These are phyloP conservation scores for Pichia sp. DNA, from an alignment of 1,139 yeast genomes.

Conservation along the genomic window DNA sequence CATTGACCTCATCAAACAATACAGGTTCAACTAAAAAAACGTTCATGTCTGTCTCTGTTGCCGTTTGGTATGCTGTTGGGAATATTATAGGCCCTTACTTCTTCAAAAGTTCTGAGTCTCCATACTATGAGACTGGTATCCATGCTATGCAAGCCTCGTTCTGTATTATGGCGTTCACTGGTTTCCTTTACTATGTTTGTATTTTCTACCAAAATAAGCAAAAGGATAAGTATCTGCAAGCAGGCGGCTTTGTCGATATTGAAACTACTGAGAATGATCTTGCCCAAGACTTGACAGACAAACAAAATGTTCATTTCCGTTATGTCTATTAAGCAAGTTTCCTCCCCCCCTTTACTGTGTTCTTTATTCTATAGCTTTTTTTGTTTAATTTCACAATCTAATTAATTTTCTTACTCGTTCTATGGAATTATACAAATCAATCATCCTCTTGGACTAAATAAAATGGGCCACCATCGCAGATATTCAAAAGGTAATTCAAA, in stretches of 20 bases:
- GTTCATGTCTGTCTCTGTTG: constrained; percentile 36
- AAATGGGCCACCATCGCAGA: constrained; percentile 1
- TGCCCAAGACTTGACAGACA: neutral
- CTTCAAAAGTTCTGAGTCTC: constrained; percentile 52
- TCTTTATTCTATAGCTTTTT: too few species aligned
- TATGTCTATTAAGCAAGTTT: constrained; percentile 1
- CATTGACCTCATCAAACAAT: constrained; percentile 12
- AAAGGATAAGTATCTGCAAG: too few species aligned
- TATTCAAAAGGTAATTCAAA: neutral
- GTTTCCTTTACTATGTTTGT: constrained; percentile 5
- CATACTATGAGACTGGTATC: constrained; percentile 49
- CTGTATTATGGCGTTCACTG: neutral
- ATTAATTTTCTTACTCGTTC: too few species aligned
- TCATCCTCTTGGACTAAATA: constrained; percentile 1
- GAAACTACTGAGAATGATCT: constrained; percentile 1
- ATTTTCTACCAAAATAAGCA: neutral
- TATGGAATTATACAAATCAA: neutral
- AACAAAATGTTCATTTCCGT: constrained; percentile 4
- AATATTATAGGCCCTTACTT: constrained; percentile 72
- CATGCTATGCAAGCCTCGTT: constrained; percentile 29
- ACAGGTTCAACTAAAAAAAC: constrained; percentile 14
- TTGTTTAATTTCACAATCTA: too few species aligned
- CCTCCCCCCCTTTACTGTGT: too few species aligned
- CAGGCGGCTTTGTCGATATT: neutral
- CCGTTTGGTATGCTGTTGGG: constrained; percentile 60